These are phyloP conservation scores for Pseudogymnoascus sp. DNA, from an alignment of 2,329 filamentous ascomycete species.

Conservation along the genomic window DNA sequence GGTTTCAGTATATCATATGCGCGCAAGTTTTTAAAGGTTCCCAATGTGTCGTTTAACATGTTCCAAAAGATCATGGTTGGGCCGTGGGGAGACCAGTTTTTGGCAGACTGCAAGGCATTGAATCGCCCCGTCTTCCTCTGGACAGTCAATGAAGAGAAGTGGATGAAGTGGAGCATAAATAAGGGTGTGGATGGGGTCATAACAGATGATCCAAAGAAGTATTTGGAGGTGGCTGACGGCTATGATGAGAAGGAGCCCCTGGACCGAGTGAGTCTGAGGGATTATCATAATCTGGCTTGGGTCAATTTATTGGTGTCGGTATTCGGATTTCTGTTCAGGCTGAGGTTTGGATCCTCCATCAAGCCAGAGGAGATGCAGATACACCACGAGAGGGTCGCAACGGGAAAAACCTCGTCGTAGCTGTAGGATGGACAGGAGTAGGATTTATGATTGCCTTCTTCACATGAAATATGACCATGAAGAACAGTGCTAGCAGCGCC, in stretches of 20 bases:
- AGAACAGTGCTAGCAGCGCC: not conserved
- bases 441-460: not conserved
- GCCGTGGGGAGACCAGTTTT: slow-evolving; percentile 57
- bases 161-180: slow-evolving; percentile 75
- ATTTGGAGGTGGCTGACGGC: slow-evolving; percentile 47
- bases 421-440: too few species aligned
- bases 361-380: not conserved
- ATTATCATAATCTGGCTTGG: not conserved
- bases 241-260: slow-evolving; percentile 21
- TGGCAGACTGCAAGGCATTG: slow-evolving; percentile 47
- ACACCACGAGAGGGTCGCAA: not conserved
- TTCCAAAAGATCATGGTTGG: slow-evolving; percentile 60
- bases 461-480: not conserved
- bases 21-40: slow-evolving; percentile 56
- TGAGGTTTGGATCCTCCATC: slow-evolving; percentile 10
- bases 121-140: slow-evolving; percentile 63
- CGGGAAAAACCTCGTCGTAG: not conserved
- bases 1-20: slow-evolving; percentile 57
- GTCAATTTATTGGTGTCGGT: slow-evolving; percentile 2
- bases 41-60: slow-evolving; percentile 71
- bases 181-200: slow-evolving; percentile 67
- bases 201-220: slow-evolving; percentile 71
- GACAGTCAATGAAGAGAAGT: slow-evolving; percentile 73
- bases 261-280: slow-evolving; percentile 13
- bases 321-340: slow-evolving; percentile 18